Conservation (phyloP, 345 rosid genomes). For the Melaleuca quinquenervia region DNA sequence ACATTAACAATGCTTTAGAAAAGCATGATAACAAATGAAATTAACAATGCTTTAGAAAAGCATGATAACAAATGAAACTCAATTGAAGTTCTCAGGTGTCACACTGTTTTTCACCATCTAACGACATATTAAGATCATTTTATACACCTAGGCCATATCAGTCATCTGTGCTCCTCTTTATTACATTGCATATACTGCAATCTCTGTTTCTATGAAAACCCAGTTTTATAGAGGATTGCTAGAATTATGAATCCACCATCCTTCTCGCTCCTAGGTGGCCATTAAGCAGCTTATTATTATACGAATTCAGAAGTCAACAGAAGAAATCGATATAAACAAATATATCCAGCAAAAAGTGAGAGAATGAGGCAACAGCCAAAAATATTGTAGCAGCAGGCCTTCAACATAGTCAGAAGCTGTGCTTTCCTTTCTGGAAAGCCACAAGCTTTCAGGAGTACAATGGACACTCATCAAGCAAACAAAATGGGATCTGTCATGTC, state of each 20-base stretch:
- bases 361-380: neutral
- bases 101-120: neutral
- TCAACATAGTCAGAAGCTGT: neutral
- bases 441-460: neutral
- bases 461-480: neutral
- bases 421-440: neutral
- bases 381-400: neutral
- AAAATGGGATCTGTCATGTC: neutral
- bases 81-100: neutral
- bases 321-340: neutral
- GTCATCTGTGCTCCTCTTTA: neutral
- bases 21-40: neutral
- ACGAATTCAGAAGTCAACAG: neutral
- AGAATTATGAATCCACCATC: neutral
- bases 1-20: neutral
- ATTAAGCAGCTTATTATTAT: neutral
- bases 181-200: neutral
- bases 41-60: neutral
- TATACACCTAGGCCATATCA: neutral
- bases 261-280: neutral
- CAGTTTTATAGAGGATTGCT: neutral
- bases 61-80: neutral
- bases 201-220: neutral
- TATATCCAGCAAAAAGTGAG: neutral
- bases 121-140: neutral